These are phyloP conservation scores for Petunia hybrid DNA, from an alignment of 305 asterid genomes.

Conservation along the genomic window DNA sequence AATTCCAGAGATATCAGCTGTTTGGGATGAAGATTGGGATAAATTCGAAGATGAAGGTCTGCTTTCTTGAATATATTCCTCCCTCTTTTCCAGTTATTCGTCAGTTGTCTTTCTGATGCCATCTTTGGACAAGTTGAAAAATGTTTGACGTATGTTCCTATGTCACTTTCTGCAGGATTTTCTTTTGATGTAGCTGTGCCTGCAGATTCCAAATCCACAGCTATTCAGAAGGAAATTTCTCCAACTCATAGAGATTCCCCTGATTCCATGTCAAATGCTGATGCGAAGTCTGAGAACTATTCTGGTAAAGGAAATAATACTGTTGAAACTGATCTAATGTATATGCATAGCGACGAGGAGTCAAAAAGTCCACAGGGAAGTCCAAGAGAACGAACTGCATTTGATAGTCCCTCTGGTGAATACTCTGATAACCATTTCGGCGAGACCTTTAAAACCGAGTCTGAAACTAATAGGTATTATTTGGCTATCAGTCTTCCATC, in stretches of 20 bases:
- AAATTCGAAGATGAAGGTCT: slow-evolving; percentile 97
- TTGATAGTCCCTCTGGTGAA: slow-evolving; percentile 70
- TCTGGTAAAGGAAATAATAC: slow-evolving; percentile 54
- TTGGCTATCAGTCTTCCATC: slow-evolving; percentile 26
- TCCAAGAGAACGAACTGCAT: slow-evolving; percentile 63
- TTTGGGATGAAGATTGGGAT: slow-evolving; percentile 99
- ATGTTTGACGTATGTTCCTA: slow-evolving; percentile 6
- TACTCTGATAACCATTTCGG: slow-evolving; percentile 66
- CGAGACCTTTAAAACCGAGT: slow-evolving; percentile 74
- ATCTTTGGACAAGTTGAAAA: neutral
- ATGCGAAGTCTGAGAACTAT: slow-evolving; percentile 59
- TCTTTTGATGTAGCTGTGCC: slow-evolving; percentile 73
- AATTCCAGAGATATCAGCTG: slow-evolving; percentile 77
- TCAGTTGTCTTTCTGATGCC: slow-evolving; percentile 21
- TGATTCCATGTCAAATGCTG: slow-evolving; percentile 63
- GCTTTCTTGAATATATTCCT: slow-evolving; percentile 35
- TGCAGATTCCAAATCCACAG: slow-evolving; percentile 55
- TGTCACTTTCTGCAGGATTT: slow-evolving; percentile 59
- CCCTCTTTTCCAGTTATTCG: slow-evolving; percentile 16
- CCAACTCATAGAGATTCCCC: slow-evolving; percentile 64
- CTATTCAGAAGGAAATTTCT: slow-evolving; percentile 59
- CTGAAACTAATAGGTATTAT: slow-evolving; percentile 71
- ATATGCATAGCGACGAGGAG: slow-evolving; percentile 73
- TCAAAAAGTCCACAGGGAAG: slow-evolving; percentile 80
- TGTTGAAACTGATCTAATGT: slow-evolving; percentile 67